These are phyloP conservation scores for Phoenix roebelenii DNA, from an alignment of 176 grass and related monocot species.

Conservation along the genomic window DNA sequence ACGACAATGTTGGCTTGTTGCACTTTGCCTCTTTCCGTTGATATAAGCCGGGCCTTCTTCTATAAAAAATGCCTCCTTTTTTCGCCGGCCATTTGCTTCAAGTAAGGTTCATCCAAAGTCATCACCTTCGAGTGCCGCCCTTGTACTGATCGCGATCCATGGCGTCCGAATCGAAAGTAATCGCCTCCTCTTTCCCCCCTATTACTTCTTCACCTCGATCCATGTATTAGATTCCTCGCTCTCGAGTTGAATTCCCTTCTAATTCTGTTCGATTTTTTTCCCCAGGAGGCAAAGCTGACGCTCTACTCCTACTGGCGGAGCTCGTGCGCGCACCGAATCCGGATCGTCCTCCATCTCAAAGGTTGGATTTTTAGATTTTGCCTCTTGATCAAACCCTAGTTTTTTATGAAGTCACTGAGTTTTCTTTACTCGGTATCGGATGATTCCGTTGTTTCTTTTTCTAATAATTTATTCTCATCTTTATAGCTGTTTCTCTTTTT, in stretches of 20 bases:
- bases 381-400: too few relatives aligned
- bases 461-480: neutral
- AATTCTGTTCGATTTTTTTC: neutral
- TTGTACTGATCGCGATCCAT: neutral
- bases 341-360: constrained; percentile 86
- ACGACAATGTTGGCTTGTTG: too few relatives aligned
- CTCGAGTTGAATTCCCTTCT: neutral
- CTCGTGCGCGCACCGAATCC: constrained; percentile 61
- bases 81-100: too few relatives aligned
- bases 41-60: too few relatives aligned
- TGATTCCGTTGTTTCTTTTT: neutral
- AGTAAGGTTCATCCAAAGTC: too few relatives aligned
- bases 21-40: too few relatives aligned
- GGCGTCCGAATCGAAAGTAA: constrained; percentile 18
- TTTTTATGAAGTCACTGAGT: too few relatives aligned
- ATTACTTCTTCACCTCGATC: constrained; percentile 1
- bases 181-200: neutral
- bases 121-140: too few relatives aligned
- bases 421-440: too few relatives aligned
- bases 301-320: constrained; percentile 65
- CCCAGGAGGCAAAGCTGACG: constrained; percentile 23
- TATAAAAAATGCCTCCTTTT: too few relatives aligned
- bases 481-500: too few relatives aligned
- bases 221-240: neutral
- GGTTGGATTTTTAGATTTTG: constrained; percentile 20